A percentile compares a stretch with the other conserved stretches of the same genome.
These are phyloP conservation scores for Coprinopsis sp. DNA, from an alignment of 768 basidiomycete genomes.

Conservation along the genomic window DNA sequence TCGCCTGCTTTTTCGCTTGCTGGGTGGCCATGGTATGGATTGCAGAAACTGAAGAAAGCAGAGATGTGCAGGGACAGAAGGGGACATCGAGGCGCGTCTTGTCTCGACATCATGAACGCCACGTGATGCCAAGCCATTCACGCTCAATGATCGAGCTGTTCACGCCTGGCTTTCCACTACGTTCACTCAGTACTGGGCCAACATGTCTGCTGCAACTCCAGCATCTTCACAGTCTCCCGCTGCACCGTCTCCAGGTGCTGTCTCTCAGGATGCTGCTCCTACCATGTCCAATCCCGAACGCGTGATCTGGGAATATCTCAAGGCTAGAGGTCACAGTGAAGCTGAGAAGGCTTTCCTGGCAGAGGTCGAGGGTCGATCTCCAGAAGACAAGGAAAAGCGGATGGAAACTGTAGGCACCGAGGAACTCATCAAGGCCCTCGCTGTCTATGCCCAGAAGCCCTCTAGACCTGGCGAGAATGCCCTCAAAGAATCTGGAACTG, in stretches of 20 bases:
- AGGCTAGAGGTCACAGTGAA: slow-evolving; percentile 39
- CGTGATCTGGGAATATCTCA: slow-evolving; percentile 45
- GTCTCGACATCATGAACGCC: slow-evolving; percentile 4
- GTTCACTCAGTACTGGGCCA: neutral
- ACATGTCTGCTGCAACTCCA: slow-evolving; percentile 46
- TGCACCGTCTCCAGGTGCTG: slow-evolving; percentile 43
- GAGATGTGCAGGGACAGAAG: too few species aligned
- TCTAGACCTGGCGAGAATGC: slow-evolving; percentile 65
- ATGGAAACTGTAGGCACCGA: slow-evolving; percentile 40
- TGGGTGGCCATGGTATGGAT: slow-evolving; percentile 35
- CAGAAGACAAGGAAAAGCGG: slow-evolving; percentile 40
- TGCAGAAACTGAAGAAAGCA: slow-evolving; percentile 9
- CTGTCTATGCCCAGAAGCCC: slow-evolving; percentile 67
- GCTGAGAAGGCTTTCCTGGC: slow-evolving; percentile 48
- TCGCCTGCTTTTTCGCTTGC: slow-evolving; percentile 64
- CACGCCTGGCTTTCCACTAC: neutral
- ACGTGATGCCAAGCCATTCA: neutral
- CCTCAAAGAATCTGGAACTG: slow-evolving; percentile 59
- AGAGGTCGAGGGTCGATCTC: slow-evolving; percentile 38
- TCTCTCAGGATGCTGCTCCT: slow-evolving; percentile 30
- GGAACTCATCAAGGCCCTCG: slow-evolving; percentile 51
- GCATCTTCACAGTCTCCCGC: slow-evolving; percentile 46
- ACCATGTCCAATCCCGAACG: slow-evolving; percentile 37
- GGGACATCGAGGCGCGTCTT: too few species aligned
- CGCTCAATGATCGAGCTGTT: neutral